Conservation (phyloP, 805 yeast genomes). For the Nakazawaea pomicola region DNA sequence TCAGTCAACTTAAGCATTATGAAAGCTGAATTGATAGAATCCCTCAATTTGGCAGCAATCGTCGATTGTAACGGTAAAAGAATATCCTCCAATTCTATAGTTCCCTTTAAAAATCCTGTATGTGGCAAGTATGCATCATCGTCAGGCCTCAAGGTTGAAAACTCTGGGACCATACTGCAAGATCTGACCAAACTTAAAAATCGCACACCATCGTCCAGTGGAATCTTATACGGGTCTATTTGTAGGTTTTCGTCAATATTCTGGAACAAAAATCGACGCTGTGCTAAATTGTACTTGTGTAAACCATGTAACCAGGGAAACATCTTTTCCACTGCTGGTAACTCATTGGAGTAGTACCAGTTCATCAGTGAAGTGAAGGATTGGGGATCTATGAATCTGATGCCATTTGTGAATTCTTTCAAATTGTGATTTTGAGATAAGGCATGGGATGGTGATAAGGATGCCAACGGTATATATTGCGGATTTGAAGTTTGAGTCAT, state of each 20-base stretch:
- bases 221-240: conserved; percentile 17
- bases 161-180: too few species aligned
- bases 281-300: conserved; percentile 50
- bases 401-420: conserved; percentile 1
- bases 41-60: conserved; percentile 20
- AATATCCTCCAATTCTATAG: conserved; percentile 49
- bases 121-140: conserved; percentile 16
- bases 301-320: conserved; percentile 93
- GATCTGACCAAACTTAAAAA: conserved; percentile 10
- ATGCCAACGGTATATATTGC: neutral
- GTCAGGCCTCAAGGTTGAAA: conserved; percentile 17
- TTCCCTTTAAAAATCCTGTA: conserved; percentile 49
- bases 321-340: conserved; percentile 64
- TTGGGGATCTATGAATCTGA: neutral
- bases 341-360: conserved; percentile 14
- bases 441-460: neutral
- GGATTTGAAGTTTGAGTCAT: neutral
- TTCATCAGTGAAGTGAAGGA: conserved; percentile 2
- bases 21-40: conserved; percentile 25
- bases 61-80: conserved; percentile 37
- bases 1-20: conserved; percentile 10
- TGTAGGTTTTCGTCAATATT: conserved; percentile 1
- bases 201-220: conserved; percentile 9
- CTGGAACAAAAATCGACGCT: conserved; percentile 35
- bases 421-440: too few species aligned